Conservation (phyloP, 129 eudicot species). For the Centaurea solstitialis region DNA sequence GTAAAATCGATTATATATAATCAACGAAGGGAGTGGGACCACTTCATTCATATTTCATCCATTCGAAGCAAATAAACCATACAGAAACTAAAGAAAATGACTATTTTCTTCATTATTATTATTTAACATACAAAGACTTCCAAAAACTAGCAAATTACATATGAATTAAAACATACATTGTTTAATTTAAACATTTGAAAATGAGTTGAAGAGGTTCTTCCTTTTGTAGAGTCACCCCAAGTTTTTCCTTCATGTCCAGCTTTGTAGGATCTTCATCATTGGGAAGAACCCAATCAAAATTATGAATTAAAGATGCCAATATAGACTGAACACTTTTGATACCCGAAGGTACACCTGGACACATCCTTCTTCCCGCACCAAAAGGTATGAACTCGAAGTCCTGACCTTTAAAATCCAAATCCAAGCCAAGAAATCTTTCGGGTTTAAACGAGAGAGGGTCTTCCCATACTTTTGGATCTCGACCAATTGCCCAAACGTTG, state of each 20-base stretch:
- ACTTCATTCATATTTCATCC: too few relatives aligned
- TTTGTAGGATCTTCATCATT: slow-evolving; percentile 9
- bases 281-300: slow-evolving; percentile 35
- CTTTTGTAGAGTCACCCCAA: neutral
- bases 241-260: neutral
- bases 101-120: too few relatives aligned
- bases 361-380: slow-evolving; percentile 46
- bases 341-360: slow-evolving; percentile 39
- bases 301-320: neutral
- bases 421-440: slow-evolving; percentile 30
- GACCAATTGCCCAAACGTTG: slow-evolving; percentile 42
- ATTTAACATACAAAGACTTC: too few relatives aligned
- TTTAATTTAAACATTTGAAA: too few relatives aligned
- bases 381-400: slow-evolving; percentile 37
- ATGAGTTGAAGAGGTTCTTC: neutral
- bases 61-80: too few relatives aligned
- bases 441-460: slow-evolving; percentile 34
- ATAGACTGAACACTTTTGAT: neutral
- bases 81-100: too few relatives aligned
- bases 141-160: too few relatives aligned
- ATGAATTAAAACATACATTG: neutral
- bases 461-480: slow-evolving; percentile 31
- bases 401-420: slow-evolving; percentile 35
- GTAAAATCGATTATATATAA: too few relatives aligned
- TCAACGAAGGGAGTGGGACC: too few relatives aligned